Base-by-base conservation (phyloP, 1,139 yeast genomes). In the Casaregolazyma lundiana region DNA sequence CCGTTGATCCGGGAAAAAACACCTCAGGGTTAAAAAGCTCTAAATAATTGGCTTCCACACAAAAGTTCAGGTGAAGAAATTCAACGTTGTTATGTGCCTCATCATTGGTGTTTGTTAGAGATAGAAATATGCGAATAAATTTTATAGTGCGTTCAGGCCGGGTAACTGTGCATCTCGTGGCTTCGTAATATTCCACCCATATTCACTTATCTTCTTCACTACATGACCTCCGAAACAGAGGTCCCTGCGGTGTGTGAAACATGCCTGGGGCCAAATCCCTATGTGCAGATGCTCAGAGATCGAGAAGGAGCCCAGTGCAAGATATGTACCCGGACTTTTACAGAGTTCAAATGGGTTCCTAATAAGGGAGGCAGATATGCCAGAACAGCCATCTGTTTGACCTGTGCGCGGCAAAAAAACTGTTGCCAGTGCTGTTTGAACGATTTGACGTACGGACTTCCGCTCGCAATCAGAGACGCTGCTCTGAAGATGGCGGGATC, bases 401-500 rank as follows among this genome's bases (percentile, higher is more conserved):
- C 90, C 0, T 92, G 98, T 66, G 82, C 97, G 1, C 70, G 80
- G 38, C 77, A 83, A 41, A 76, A 83, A 53, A 84, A 86, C 65
- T 84, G 95, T 54, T 92, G 98, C 60, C 97, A 92, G 62, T 68
- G 81, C 18, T 92, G 98, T 62, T 76, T 88, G 78, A 66, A 85
- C 38, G 97, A 92, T 66, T 70, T 88, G 43, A 77, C 82, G 20
- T 86, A 81, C 68, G 85, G 89, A 4, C 77, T 92, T 20, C 90
- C 96, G 0, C 64, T 88, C 15, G 80, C 83, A 16, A 70, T 89
- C 6, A 69, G 97, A 50, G 97, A 90, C 57, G 80, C 90, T 1
- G 88, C 96, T 1, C 66, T 89, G 58, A 80, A 81, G 58, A 73
- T 88, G 76, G 84, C 92, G 4, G 64, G 59, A 9, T 58, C 62